Conservation (phyloP, 2,329 filamentous ascomycete genomes). For the Diaporthe amygdali region DNA sequence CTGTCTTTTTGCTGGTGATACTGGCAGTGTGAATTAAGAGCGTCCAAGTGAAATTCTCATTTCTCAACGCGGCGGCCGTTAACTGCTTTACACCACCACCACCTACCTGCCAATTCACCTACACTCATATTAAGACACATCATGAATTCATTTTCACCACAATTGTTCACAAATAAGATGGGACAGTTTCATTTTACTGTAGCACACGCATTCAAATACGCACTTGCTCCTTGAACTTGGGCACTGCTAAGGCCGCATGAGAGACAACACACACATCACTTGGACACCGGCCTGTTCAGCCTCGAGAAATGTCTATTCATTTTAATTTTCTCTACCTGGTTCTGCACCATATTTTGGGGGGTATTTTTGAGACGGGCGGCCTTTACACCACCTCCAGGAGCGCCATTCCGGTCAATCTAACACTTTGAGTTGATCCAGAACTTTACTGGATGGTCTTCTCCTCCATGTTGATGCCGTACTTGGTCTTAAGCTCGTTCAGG, state of each 20-base stretch:
- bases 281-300: background rate
- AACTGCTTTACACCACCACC: background rate
- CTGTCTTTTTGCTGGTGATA: background rate
- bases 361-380: background rate
- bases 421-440: background rate
- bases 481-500: slow-evolving; percentile 78
- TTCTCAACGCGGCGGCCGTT: background rate
- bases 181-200: background rate
- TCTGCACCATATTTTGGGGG: slow-evolving; percentile 11
- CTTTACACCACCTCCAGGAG: background rate
- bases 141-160: background rate
- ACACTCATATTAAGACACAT: background rate
- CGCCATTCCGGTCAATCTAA: background rate
- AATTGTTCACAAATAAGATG: background rate
- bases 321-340: slow-evolving; percentile 1
- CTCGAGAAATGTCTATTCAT: background rate
- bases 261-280: background rate
- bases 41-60: background rate
- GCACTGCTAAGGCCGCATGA: background rate
- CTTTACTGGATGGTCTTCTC: slow-evolving; percentile 65
- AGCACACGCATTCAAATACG: background rate
- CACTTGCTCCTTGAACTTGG: background rate
- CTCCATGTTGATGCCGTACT: slow-evolving; percentile 75
- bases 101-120: background rate
- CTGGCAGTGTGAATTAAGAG: background rate